Evolutionary conservation across 371 early-diverging fungal species (phyloP).

Genomic region (Actinomortierella wolfii): DNA sequence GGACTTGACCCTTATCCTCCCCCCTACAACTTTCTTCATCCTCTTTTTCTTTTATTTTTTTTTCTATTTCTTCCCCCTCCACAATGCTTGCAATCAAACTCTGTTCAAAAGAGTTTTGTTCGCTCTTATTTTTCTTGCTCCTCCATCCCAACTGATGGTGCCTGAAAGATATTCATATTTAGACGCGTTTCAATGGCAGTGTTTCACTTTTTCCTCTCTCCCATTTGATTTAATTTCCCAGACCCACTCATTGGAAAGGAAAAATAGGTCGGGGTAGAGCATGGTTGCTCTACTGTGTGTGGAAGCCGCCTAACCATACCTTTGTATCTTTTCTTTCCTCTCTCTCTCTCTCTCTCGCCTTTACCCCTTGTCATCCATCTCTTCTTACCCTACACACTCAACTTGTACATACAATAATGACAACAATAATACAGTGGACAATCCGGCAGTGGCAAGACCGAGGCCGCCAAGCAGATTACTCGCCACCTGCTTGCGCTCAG

Average conservation of each 20-base stretch:
- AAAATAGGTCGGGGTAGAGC: no score
- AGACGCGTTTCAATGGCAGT: background rate
- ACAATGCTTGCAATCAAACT: slow-evolving; percentile 28
- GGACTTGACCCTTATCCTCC: background rate
- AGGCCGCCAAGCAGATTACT: slow-evolving; percentile 68
- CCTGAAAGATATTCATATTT: background rate
- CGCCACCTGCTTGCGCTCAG: slow-evolving; percentile 58
- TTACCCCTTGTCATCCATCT: slow-evolving; percentile 1
- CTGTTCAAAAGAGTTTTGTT: background rate
- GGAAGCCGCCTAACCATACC: slow-evolving; percentile 3
- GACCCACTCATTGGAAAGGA: background rate
- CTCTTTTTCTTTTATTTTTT: background rate
- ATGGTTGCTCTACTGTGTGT: slow-evolving; percentile 4
- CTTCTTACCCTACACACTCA: no score
- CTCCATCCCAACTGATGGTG: background rate
- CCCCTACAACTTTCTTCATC: slow-evolving; percentile 14
- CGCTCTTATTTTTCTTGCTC: background rate
- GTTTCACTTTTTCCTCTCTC: slow-evolving; percentile 1
- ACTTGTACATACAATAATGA: no score
- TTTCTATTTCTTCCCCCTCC: background rate
- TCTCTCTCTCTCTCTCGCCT: background rate
- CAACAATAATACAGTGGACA: slow-evolving; percentile 81
- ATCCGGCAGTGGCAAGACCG: slow-evolving; percentile 90
- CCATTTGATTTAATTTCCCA: slow-evolving; percentile 3
- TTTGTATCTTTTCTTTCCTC: slow-evolving; percentile 12